Percentiles rank a stretch among this genome's conserved stretches.
Conservation (phyloP, 2,329 filamentous ascomycete species). For the Trichoderma arundinaceum region DNA sequence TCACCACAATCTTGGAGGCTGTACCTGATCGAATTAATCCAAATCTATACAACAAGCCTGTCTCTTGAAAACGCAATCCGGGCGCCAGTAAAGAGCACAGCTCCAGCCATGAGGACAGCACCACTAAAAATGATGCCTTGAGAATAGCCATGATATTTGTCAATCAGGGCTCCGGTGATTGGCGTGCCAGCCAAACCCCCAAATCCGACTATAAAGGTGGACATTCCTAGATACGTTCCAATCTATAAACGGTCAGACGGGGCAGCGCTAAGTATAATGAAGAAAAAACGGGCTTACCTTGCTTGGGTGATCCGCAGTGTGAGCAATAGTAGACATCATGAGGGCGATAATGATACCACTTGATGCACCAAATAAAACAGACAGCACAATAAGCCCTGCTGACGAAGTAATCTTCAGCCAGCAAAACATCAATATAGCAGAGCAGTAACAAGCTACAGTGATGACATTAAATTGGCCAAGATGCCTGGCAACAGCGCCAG, state of each 20-base stretch:
- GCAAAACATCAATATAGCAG: constrained; percentile 7
- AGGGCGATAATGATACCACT: constrained; percentile 16
- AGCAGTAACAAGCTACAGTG: constrained; percentile 3
- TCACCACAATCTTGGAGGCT: too few relatives aligned
- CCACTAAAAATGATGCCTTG: constrained; percentile 21
- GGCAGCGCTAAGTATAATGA: background rate
- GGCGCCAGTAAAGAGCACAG: constrained; percentile 1
- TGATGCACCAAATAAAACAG: constrained; percentile 11
- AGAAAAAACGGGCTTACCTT: constrained; percentile 4
- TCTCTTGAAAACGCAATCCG: constrained; percentile 1
- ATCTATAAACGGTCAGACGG: constrained; percentile 8
- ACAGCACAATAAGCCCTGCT: background rate
- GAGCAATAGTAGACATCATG: constrained; percentile 10
- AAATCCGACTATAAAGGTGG: constrained; percentile 13
- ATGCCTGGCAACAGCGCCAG: constrained; percentile 10
- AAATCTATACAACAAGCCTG: constrained; percentile 7
- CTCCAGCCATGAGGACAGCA: background rate
- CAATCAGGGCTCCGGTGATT: constrained; percentile 15
- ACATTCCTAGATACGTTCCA: constrained; percentile 17
- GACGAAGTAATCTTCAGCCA: constrained; percentile 11
- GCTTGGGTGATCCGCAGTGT: constrained; percentile 14
- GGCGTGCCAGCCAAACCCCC: constrained; percentile 8
- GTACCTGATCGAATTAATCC: background rate
- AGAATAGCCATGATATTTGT: background rate
- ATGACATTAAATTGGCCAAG: constrained; percentile 17